phyloP scores from a whole-genome alignment of 2,329 filamentous ascomycete species.

The Fusarium chaquense region DNA sequence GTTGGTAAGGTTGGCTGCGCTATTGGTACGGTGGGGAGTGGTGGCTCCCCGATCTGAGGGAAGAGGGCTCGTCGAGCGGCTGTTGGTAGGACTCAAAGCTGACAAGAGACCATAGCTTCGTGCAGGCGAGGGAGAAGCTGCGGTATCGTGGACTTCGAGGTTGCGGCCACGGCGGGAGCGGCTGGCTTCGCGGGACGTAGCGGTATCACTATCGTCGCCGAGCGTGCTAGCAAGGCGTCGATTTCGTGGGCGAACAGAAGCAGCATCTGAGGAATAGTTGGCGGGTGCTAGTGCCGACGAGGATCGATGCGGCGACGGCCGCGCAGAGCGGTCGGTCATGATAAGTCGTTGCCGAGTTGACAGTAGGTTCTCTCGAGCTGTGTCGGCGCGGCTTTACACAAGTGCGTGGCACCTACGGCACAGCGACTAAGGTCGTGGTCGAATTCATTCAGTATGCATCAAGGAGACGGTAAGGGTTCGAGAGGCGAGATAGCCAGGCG shows the following conservation, averaged over 20 bases:
- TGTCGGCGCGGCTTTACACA: slow-evolving; percentile 50
- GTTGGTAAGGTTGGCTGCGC: slow-evolving; percentile 54
- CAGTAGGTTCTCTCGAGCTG: slow-evolving; percentile 49
- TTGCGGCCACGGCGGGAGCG: slow-evolving; percentile 40
- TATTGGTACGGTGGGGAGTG: slow-evolving; percentile 49
- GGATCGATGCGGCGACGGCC: slow-evolving; percentile 55
- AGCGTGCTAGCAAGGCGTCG: slow-evolving; percentile 57
- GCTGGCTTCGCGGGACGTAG: slow-evolving; percentile 34
- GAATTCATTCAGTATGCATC: slow-evolving; percentile 41
- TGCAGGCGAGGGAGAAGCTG: slow-evolving; percentile 49
- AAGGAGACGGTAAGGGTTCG: slow-evolving; percentile 35
- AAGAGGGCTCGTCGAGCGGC: slow-evolving; percentile 63
- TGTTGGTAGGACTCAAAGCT: slow-evolving; percentile 54
- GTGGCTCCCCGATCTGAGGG: slow-evolving; percentile 56
- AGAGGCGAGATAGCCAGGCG: slow-evolving; percentile 36
- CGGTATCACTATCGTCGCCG: slow-evolving; percentile 45
- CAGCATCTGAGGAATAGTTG: slow-evolving; percentile 56
- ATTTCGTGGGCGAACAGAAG: slow-evolving; percentile 63
- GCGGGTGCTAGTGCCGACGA: slow-evolving; percentile 61
- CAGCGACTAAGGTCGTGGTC: slow-evolving; percentile 30
- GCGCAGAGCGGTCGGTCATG: slow-evolving; percentile 54
- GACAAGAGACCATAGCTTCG: slow-evolving; percentile 52
- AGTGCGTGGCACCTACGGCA: slow-evolving; percentile 46
- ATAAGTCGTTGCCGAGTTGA: slow-evolving; percentile 50
- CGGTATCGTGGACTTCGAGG: slow-evolving; percentile 26